Conservation (phyloP, 805 yeast genomes). For the Sporopachydermia quercuum region DNA sequence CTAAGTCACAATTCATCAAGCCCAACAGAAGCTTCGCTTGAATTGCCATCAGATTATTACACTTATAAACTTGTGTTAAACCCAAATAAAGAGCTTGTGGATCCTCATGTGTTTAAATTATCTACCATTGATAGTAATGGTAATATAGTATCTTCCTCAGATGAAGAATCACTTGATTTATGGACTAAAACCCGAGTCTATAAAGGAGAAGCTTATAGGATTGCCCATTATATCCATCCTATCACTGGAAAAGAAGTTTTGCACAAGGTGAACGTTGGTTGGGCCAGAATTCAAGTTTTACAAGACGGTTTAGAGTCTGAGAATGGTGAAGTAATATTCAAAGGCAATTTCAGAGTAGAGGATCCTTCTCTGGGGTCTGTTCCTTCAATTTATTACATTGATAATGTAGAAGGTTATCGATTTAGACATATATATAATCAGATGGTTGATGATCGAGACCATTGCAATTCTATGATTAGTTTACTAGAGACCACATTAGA, state of each 20-base stretch:
- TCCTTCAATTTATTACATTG: conserved; percentile 14
- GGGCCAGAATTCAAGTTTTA: conserved; percentile 17
- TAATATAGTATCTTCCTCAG: conserved; percentile 8
- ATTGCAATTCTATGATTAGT: too few species aligned
- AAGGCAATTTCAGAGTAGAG: conserved; percentile 19
- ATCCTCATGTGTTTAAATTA: conserved; percentile 3
- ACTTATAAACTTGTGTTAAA: neutral
- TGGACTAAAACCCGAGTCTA: conserved; percentile 5
- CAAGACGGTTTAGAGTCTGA: conserved; percentile 7
- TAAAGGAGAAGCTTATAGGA: conserved; percentile 16
- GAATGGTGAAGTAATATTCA: conserved; percentile 3
- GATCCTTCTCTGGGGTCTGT: conserved; percentile 16
- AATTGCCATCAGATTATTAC: neutral
- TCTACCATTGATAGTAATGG: conserved; percentile 9
- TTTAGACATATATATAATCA: too few species aligned
- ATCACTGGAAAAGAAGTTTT: conserved; percentile 7
- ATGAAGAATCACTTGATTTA: conserved; percentile 5
- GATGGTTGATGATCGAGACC: too few species aligned
- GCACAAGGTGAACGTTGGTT: conserved; percentile 15
- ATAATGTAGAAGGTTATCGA: conserved; percentile 6
- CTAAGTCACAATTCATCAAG: neutral
- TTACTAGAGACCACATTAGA: conserved; percentile 7
- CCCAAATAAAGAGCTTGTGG: neutral
- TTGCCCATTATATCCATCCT: conserved; percentile 5
- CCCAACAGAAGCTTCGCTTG: too few species aligned